Evolutionary conservation across 2,329 filamentous ascomycete species (phyloP).

Genomic region (Biscogniauxia mediterranea): DNA sequence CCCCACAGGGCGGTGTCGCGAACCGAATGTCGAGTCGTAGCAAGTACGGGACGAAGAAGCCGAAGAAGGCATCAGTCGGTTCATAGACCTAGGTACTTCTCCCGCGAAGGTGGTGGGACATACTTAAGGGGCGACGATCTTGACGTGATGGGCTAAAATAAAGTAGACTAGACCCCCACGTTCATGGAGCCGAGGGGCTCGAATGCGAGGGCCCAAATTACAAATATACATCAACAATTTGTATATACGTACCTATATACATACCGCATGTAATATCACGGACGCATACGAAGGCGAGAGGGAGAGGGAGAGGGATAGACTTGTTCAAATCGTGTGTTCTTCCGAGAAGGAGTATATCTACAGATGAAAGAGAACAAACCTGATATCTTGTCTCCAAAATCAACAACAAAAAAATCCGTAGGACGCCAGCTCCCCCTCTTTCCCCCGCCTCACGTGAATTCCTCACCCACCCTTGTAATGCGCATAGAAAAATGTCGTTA

Average conservation of each 20-base stretch:
- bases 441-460: conserved; percentile 18
- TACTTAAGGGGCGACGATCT: background rate
- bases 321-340: background rate
- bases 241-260: background rate
- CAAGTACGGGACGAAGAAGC: conserved; percentile 99
- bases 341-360: background rate
- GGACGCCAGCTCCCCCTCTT: conserved; percentile 25
- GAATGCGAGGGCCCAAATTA: no score
- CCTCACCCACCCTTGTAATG: conserved; percentile 16
- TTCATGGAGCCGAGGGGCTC: no score
- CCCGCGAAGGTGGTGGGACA: background rate
- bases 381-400: conserved; percentile 20
- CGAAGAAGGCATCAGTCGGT: conserved; percentile 71
- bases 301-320: background rate
- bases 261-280: background rate
- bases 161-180: background rate
- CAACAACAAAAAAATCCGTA: conserved; percentile 19
- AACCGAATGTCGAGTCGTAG: conserved; percentile 81
- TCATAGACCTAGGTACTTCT: conserved; percentile 14
- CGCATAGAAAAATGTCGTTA: conserved; percentile 20
- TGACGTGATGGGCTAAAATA: background rate
- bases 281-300: background rate
- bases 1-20: conserved; percentile 76
- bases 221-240: background rate
- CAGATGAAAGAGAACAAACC: conserved; percentile 23